Evolutionary conservation across 176 grass and related monocot species (phyloP), one percentile per base, ranked within the genome.

Genomic region (Urochloa ruziziensis): DNA sequence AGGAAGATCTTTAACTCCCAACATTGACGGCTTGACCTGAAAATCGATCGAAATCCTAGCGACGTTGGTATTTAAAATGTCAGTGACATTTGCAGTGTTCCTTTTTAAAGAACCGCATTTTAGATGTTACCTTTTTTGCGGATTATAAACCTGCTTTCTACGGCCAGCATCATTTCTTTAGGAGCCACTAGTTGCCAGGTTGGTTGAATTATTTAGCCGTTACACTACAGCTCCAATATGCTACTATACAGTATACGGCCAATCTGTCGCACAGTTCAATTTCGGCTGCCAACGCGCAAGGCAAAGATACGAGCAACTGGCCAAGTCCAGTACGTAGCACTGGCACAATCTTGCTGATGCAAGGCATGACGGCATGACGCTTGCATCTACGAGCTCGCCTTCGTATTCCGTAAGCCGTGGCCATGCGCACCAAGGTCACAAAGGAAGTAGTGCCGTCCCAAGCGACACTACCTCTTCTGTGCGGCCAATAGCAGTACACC

Each of bases 321-420:
- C 5, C 52, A 54, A n/a, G 19, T n/a, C 21, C 19, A 28, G n/a
- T 58, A 28, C 1, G n/a, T 32, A 32, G 2, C 2, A 32, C 30
- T 64, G 21, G 18, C 21, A 34, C 35, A 40, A 10, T 34, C 32
- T 14, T 0, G 30, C 11, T 75, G 73, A 75, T 24, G 73, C 51
- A 74, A n/a, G 47, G 28, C 30, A 32, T 74, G 71, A 74, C 48
- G 71, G n/a, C n/a, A n/a, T n/a, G n/a, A n/a, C 44, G 33, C n/a
- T 3, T 30, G 51, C 18, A 12, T 58, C 12, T 2, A 74, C 12
- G 68, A 39, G 66, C 6, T 24, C 5, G 21, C 23, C 66, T 43
- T 69, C 66, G 25, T 15, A 25, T 14, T 7, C 36, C 5, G 21
- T n/a, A n/a, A 15, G 9, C n/a, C n/a, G n/a, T n/a, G n/a, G n/a